Evolutionary conservation across 2,329 filamentous ascomycete species (phyloP), one percentile per base, ranked within the genome.

Genomic region (Intubia oerlemansii): DNA sequence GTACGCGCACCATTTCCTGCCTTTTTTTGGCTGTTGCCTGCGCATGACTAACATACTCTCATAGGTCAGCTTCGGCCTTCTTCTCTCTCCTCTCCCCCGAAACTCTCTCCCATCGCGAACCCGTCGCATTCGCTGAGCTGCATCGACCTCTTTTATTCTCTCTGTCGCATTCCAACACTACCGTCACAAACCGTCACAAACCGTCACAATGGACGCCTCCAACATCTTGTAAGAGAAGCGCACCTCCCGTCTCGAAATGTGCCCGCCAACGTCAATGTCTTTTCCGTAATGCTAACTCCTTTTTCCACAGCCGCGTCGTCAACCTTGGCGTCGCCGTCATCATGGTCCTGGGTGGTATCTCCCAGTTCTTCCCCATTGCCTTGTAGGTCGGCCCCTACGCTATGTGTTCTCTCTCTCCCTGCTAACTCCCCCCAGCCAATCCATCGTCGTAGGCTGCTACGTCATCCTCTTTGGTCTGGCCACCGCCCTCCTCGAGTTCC

Each of bases 141-240:
- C n/a, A n/a, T n/a, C n/a, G n/a, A n/a, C n/a, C n/a, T n/a, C n/a
- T n/a, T n/a, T n/a, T n/a, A n/a, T n/a, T n/a, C n/a, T n/a, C n/a
- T n/a, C n/a, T n/a, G n/a, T n/a, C n/a, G n/a, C n/a, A n/a, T n/a
- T n/a, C n/a, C n/a, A n/a, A n/a, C n/a, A n/a, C n/a, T n/a, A n/a
- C n/a, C n/a, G n/a, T n/a, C n/a, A n/a, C n/a, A n/a, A n/a, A n/a
- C n/a, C n/a, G n/a, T n/a, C n/a, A n/a, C n/a, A n/a, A 23, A 20
- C 19, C 17, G 23, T 24, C 25, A 5, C 32, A 27, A 32, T 33
- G 32, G 82, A 92, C 54, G 79, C 82, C 59, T 85, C 80, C 38
- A 81, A 91, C 55, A 73, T 72, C 50, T 90, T 91, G 81, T 90
- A 63, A 57, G 78, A n/a, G n/a, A n/a, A n/a, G n/a, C n/a, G n/a